phyloP scores from a whole-genome alignment of 495 filamentous ascomycete species.

The Aspergillus incahuasiensis region DNA sequence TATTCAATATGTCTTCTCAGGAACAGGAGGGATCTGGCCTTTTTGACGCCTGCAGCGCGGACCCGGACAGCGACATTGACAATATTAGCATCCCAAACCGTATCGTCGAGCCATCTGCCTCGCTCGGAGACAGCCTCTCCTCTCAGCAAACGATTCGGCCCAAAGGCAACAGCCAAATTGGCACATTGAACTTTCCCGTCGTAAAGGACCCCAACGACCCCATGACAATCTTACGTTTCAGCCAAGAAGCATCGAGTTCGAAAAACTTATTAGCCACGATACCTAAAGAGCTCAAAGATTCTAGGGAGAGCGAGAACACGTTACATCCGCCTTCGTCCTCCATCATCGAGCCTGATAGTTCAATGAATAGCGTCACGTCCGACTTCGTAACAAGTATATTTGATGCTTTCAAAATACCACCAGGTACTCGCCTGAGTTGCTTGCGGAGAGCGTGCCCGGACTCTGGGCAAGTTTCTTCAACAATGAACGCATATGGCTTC shows the following conservation, averaged over 20 bases:
- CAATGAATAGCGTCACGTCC: constrained; percentile 21
- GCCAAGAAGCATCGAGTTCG: constrained; percentile 53
- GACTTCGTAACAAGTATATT: constrained; percentile 21
- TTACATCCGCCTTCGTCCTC: constrained; percentile 24
- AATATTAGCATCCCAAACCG: background rate
- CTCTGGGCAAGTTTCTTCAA: constrained; percentile 26
- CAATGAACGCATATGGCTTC: constrained; percentile 30
- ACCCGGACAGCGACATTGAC: background rate
- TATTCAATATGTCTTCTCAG: background rate
- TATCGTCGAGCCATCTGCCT: constrained; percentile 5
- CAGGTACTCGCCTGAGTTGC: constrained; percentile 19
- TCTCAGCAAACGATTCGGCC: constrained; percentile 28
- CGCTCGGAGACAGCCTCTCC: constrained; percentile 17
- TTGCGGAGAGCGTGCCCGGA: constrained; percentile 26
- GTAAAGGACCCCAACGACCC: constrained; percentile 74
- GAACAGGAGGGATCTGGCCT: background rate
- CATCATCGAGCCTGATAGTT: constrained; percentile 1
- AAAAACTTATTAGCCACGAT: constrained; percentile 32
- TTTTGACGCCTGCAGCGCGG: background rate
- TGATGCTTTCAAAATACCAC: constrained; percentile 28
- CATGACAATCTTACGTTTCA: constrained; percentile 60
- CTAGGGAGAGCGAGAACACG: constrained; percentile 10
- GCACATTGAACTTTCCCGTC: constrained; percentile 59
- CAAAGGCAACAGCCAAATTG: constrained; percentile 23
- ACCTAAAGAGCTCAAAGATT: constrained; percentile 9